Base-by-base conservation (phyloP, 768 basidiomycete species). In the Amanita subjunquillea region DNA sequence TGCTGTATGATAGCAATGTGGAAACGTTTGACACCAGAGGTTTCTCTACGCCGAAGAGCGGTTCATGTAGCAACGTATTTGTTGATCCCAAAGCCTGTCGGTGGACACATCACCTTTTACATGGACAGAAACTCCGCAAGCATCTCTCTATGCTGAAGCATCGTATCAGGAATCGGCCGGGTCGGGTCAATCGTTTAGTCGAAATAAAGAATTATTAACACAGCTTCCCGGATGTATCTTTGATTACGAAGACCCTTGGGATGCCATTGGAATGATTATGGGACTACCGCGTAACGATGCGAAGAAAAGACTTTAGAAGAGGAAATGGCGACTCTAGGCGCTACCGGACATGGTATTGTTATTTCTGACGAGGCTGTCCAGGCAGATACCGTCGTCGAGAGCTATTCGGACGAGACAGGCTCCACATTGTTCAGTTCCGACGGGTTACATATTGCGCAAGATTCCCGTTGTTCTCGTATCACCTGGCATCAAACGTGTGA, bases 231-330 rank as follows among this genome's bases (percentile, higher is more conserved):
- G 45, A 40, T 48, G 46, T 37, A 54, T 54, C 38, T 54, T 54
- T 23, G 53, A 54, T 13, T 48, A 41, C 20, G 53, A 54, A 22
- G 48, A 49, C 17, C 47, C 53, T 25, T 54, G 53, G 53, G 39
- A 42, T 20, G 47, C 53, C 13, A 54, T 54, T 22, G 53, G 47
- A 3, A 32, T 34, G 23, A 54, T 54, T 17, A 45, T 54, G 37
- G 53, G 47, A 41, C 48, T 54, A 32, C 32, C 53, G 1, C 42
- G 30, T 17, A 53, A 36, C 12, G 34, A 46, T 6, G 7, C 32
- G 7, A 53, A 20, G 38, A 15, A n/a, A 43, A 27, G 17, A 53
- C 22, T 17, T 13, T 53, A 34, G 51, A 53, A 40, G 44, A 53
- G 20, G 51, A 53, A 38, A 23, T 53, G 23, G 32, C 6, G 17